A percentile compares a stretch with the other conserved stretches of the same genome.
These are phyloP conservation scores for Moesziomyces parantarcticus DNA, from an alignment of 1,284 basidiomycete genomes.

Conservation along the genomic window DNA sequence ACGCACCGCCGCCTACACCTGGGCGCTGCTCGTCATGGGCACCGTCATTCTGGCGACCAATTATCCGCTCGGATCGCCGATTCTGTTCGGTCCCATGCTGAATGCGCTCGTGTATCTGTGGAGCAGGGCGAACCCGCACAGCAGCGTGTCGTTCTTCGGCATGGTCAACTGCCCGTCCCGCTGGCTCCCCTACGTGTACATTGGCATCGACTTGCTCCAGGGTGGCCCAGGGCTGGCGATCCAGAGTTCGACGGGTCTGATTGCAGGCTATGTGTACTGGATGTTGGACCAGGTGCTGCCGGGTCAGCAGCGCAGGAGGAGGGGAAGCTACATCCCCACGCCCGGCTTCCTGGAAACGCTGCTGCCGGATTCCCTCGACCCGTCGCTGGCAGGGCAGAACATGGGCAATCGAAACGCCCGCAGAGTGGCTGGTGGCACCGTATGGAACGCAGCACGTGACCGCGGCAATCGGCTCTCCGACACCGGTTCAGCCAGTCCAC, in stretches of 20 bases:
- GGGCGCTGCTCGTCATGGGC: conserved; percentile 55
- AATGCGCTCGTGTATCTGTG: conserved; percentile 71
- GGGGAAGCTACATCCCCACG: conserved; percentile 38
- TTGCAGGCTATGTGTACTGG: conserved; percentile 77
- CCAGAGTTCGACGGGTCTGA: conserved; percentile 75
- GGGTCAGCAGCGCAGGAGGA: conserved; percentile 24
- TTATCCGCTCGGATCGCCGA: conserved; percentile 74
- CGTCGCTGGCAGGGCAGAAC: conserved; percentile 39
- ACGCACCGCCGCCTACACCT: conserved; percentile 57
- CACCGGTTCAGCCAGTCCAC: conserved; percentile 2
- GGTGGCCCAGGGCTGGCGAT: conserved; percentile 75
- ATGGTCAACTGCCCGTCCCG: conserved; percentile 71
- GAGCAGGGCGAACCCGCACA: conserved; percentile 47
- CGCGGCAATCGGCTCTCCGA: conserved; percentile 28
- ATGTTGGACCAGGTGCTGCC: conserved; percentile 37
- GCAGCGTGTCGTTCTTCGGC: conserved; percentile 56
- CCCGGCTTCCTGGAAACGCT: conserved; percentile 33
- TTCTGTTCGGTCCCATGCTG: conserved; percentile 78
- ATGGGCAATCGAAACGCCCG: conserved; percentile 45
- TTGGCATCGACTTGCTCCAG: conserved; percentile 78
- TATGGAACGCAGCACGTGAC: conserved; percentile 40
- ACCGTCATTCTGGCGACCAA: conserved; percentile 71
- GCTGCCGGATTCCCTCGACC: conserved; percentile 54
- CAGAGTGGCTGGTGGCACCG: conserved; percentile 36
- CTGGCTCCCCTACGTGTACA: conserved; percentile 78